These are phyloP conservation scores for peach (Prunus persica) DNA, from an alignment of 306 rosid genomes.

Conservation along the genomic window DNA sequence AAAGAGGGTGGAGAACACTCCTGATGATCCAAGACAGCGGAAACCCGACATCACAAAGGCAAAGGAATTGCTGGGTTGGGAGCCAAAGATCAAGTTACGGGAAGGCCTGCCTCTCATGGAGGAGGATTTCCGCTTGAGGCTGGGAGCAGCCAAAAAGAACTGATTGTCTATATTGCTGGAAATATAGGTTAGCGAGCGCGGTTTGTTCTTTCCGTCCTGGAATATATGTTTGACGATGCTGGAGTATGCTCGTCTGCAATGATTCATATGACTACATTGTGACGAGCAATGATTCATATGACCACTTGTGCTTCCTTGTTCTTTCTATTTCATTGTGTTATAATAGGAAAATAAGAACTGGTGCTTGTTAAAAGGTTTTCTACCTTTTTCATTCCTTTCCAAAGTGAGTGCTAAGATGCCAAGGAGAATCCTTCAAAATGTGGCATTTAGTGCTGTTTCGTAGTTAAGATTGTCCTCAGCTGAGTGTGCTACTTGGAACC, in stretches of 20 bases:
- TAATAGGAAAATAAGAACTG: conserved; percentile 7
- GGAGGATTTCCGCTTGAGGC: conserved; percentile 77
- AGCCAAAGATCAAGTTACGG: conserved; percentile 54
- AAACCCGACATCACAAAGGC: conserved; percentile 80
- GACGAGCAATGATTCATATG: neutral
- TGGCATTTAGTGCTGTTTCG: neutral
- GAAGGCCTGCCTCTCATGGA: conserved; percentile 87
- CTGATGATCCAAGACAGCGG: conserved; percentile 82
- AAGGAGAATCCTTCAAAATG: neutral
- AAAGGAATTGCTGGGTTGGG: conserved; percentile 69
- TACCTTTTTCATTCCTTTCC: neutral
- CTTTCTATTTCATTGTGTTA: neutral
- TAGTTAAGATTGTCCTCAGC: neutral
- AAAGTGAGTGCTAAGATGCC: neutral
- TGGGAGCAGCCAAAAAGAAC: conserved; percentile 39
- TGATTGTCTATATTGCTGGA: conserved; percentile 18
- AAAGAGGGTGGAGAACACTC: conserved; percentile 75
- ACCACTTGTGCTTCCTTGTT: neutral
- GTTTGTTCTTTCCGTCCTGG: neutral
- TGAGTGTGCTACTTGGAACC: neutral
- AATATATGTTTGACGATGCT: neutral
- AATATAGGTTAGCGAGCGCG: neutral
- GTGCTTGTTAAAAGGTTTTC: neutral
- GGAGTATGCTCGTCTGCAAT: neutral
- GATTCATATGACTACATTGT: neutral